Evolutionary conservation across 2,329 filamentous ascomycete genomes (phyloP), one percentile per base, ranked within the genome.

Genomic region (Cercospora sp.): DNA sequence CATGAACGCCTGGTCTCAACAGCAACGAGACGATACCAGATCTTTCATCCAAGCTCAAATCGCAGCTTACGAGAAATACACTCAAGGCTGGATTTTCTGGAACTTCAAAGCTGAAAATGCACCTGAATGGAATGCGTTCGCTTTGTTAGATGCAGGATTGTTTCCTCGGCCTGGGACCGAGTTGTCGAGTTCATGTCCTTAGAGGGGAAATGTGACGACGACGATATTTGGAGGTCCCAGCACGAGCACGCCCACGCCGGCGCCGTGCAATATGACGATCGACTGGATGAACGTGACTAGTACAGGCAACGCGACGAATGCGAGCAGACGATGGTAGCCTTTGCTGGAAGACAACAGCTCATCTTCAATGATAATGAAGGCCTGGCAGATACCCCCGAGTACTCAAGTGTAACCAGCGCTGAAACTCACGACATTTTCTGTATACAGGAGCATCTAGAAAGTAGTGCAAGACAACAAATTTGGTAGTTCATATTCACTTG

Each of bases 31-130:
- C 30, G 82, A 87, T 59, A 82, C 80, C 51, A 75, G 84, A 51
- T 80, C 79, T 6, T 87, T 84, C 73, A 84, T 88, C 48, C 84
- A 87, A 71, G 84, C 85, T 1, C 86, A 88, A 75, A 78, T 88
- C 60, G 79, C 81, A 31, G 78, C 82, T 0, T 88, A 83, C 70
- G 86, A 87, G 77, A 74, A 73, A 9, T 80, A 81, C 63, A 83
- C 83, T 1, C 78, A 84, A 30, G 86, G 86, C 2, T 87, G 85
- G 85, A 77, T 86, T 30, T 87, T 84, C 74, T 87, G 85, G 85
- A 87, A 86, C 69, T 87, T 86, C 78, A 88, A 88, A 79, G 86
- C 85, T 0, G 84, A 87, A 72, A 71, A 64, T 20, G 69, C 73
- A 3, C 79, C 82, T 48, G 85, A 87, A 72, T 87, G 85, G 84